Percentiles rank a stretch among this genome's conserved stretches.
phyloP scores from a whole-genome alignment of 495 filamentous ascomycete genomes.

The Xylaria telfairii region DNA sequence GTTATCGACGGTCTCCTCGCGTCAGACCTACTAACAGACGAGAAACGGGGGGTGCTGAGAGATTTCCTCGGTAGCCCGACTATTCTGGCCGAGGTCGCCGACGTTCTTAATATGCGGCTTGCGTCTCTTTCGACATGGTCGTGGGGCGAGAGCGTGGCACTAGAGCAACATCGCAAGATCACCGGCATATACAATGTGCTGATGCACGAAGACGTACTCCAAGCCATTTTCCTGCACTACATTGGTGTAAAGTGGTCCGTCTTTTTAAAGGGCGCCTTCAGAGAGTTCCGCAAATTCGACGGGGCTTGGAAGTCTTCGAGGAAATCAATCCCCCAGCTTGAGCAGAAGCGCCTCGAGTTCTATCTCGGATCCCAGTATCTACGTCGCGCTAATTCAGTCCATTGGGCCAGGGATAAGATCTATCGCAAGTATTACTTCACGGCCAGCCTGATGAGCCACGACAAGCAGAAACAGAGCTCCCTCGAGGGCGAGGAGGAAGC shows the following conservation, averaged over 20 bases:
- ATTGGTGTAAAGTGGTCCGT: conserved; percentile 68
- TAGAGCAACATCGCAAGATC: conserved; percentile 68
- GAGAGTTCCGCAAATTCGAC: conserved; percentile 44
- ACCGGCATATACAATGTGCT: conserved; percentile 66
- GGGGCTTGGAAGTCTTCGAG: conserved; percentile 52
- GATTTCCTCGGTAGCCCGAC: conserved; percentile 64
- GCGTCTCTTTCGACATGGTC: conserved; percentile 63
- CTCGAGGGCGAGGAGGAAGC: conserved; percentile 51
- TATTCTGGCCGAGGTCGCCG: conserved; percentile 64
- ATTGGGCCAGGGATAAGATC: conserved; percentile 43
- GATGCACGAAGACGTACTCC: conserved; percentile 72
- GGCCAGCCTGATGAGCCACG: conserved; percentile 49
- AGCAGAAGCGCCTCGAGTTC: conserved; percentile 55
- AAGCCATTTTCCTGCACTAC: conserved; percentile 69
- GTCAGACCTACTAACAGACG: conserved; percentile 63
- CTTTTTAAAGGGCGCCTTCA: conserved; percentile 57
- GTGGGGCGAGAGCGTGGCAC: conserved; percentile 60
- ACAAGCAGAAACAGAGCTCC: conserved; percentile 32
- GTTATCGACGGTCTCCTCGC: conserved; percentile 60
- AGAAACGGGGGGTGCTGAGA: conserved; percentile 63
- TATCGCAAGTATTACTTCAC: conserved; percentile 62
- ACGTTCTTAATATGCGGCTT: conserved; percentile 73
- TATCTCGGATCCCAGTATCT: conserved; percentile 44
- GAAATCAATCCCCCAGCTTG: conserved; percentile 48
- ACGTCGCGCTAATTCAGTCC: conserved; percentile 33